Evolutionary conservation across 306 rosid genomes (phyloP).

Genomic region (Benincasa hispida): DNA sequence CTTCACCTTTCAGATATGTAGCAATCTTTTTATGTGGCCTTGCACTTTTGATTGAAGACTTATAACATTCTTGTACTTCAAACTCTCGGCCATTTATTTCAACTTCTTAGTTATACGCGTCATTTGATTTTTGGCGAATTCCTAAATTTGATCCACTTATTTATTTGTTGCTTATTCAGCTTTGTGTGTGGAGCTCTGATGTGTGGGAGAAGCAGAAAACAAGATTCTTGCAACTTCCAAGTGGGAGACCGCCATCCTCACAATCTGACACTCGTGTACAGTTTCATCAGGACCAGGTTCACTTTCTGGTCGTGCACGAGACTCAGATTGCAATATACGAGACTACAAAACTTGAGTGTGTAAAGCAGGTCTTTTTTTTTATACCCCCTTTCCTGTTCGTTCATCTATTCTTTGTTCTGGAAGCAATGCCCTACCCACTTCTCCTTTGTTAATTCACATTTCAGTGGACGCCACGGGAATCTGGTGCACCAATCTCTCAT

Average conservation of each 20-base stretch:
- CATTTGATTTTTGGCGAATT: neutral
- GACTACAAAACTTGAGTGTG: conserved; percentile 66
- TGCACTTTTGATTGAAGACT: neutral
- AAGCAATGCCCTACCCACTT: neutral
- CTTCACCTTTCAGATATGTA: neutral
- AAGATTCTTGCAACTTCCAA: conserved; percentile 74
- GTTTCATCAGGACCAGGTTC: conserved; percentile 88
- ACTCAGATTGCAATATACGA: conserved; percentile 90
- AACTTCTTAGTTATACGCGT: neutral
- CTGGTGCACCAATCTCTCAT: conserved; percentile 83
- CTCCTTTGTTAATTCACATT: conserved; percentile 16
- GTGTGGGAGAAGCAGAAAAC: conserved; percentile 91
- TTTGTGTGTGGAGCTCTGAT: conserved; percentile 84
- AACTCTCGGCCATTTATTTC: neutral
- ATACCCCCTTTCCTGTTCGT: neutral
- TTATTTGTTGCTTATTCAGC: conserved; percentile 22
- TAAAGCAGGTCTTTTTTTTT: conserved; percentile 44
- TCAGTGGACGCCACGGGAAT: conserved; percentile 69
- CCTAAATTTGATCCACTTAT: neutral
- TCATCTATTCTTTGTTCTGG: neutral
- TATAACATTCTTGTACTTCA: neutral
- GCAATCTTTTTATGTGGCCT: neutral
- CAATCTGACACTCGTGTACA: conserved; percentile 82
- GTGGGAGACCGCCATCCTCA: conserved; percentile 62
- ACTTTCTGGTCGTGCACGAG: conserved; percentile 84